Conservation (phyloP, 2,329 filamentous ascomycete genomes). For the Fusarium paranaense region DNA sequence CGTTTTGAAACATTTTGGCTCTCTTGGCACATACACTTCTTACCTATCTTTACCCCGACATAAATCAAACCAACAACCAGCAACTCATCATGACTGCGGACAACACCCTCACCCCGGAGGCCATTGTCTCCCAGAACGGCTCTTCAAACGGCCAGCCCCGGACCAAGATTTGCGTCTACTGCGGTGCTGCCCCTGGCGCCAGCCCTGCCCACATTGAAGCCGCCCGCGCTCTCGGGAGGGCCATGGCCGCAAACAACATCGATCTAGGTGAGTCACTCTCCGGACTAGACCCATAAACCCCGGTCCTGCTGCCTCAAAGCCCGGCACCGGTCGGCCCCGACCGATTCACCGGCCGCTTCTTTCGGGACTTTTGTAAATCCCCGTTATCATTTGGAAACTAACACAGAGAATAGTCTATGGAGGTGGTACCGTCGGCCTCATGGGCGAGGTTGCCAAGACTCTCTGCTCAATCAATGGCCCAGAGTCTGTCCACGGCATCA, state of each 20-base stretch:
- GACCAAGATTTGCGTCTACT: constrained; percentile 92
- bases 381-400: constrained; percentile 5
- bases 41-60: background rate
- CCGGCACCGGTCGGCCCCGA: constrained; percentile 11
- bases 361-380: background rate
- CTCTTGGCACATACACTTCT: background rate
- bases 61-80: background rate
- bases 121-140: constrained; percentile 39
- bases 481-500: constrained; percentile 88
- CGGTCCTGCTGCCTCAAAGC: background rate
- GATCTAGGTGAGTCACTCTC: constrained; percentile 67
- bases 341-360: constrained; percentile 1
- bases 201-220: constrained; percentile 81
- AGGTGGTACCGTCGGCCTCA: constrained; percentile 92
- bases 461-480: constrained; percentile 87
- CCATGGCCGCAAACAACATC: constrained; percentile 82
- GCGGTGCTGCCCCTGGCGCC: constrained; percentile 81
- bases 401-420: constrained; percentile 77
- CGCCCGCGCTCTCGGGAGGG: constrained; percentile 78
- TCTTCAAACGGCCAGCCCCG: constrained; percentile 49
- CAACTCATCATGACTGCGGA: constrained; percentile 46
- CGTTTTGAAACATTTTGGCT: background rate
- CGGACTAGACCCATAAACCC: background rate
- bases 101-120: constrained; percentile 28
- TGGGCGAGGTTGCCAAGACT: constrained; percentile 92